A percentile compares a stretch with the other conserved stretches of the same genome.
phyloP scores from a whole-genome alignment of 1,284 basidiomycete genomes.

The Pisolithus thermaeus region DNA sequence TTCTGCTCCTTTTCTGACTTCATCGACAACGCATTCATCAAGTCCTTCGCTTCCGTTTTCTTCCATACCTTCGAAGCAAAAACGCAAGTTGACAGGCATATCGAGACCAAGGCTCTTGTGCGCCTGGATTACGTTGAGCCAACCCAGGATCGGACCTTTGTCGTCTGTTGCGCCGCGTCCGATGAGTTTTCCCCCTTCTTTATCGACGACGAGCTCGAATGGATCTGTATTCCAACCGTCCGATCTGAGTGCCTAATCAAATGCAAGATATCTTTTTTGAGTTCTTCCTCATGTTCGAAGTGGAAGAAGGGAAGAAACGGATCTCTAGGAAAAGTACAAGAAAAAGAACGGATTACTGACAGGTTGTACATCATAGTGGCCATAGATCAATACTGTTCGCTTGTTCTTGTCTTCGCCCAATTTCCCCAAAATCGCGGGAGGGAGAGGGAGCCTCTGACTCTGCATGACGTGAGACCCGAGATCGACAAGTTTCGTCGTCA shows the following conservation, averaged over 20 bases:
- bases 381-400: constrained; percentile 91
- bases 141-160: constrained; percentile 90
- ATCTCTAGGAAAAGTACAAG: not conserved
- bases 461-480: constrained; percentile 84
- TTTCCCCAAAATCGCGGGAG: constrained; percentile 83
- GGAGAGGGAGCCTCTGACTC: constrained; percentile 73
- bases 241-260: constrained; percentile 54
- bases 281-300: not conserved
- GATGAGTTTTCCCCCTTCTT: constrained; percentile 68
- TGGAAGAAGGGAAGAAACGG: not conserved
- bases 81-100: constrained; percentile 90
- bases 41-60: constrained; percentile 93
- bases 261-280: not conserved
- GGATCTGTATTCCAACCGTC: constrained; percentile 94
- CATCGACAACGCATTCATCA: constrained; percentile 82
- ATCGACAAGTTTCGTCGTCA: constrained; percentile 65
- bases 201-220: constrained; percentile 73
- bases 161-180: constrained; percentile 92
- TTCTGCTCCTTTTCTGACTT: constrained; percentile 61
- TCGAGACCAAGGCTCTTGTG: constrained; percentile 70
- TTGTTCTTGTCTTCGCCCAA: constrained; percentile 82
- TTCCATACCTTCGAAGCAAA: constrained; percentile 99
- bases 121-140: constrained; percentile 93
- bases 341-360: constrained; percentile 33
- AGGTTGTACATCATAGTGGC: constrained; percentile 85